Percentiles rank a stretch among this genome's conserved stretches.
These are phyloP conservation scores for Lentinula guzmanii DNA, from an alignment of 768 basidiomycete species.

Conservation along the genomic window DNA sequence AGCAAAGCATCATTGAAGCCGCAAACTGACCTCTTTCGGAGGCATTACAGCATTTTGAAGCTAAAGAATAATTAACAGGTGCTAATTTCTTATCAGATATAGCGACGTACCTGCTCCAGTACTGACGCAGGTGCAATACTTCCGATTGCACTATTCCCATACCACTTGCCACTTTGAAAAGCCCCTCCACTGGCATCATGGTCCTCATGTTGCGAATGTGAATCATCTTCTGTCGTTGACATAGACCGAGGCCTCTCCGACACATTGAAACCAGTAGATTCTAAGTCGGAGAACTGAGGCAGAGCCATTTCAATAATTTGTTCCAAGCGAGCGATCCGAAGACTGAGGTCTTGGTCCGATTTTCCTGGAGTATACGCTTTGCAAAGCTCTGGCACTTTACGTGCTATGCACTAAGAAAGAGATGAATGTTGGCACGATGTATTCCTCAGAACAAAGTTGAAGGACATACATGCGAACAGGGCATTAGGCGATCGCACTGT, in stretches of 20 bases:
- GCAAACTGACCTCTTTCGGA: not conserved
- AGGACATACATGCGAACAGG: constrained; percentile 71
- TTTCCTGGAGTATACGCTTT: constrained; percentile 88
- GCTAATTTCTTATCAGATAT: not conserved
- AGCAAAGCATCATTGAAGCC: not conserved
- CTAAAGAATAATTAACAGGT: constrained; percentile 19
- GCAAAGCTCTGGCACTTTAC: constrained; percentile 84
- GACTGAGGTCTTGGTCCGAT: constrained; percentile 73
- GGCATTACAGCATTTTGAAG: constrained; percentile 50
- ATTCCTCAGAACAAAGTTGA: not conserved
- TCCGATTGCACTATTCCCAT: constrained; percentile 77
- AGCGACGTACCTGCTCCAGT: constrained; percentile 59
- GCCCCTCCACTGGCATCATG: constrained; percentile 71
- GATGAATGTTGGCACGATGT: not conserved
- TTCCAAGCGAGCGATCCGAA: constrained; percentile 70
- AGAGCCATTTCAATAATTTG: constrained; percentile 76
- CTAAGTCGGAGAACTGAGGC: constrained; percentile 56
- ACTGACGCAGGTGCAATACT: constrained; percentile 76
- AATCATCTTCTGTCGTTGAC: constrained; percentile 60
- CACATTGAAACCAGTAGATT: not conserved
- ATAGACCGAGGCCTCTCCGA: constrained; percentile 37
- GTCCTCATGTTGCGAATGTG: constrained; percentile 67
- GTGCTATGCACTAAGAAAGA: constrained; percentile 60
- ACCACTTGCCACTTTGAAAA: constrained; percentile 84
- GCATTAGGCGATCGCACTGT: constrained; percentile 81